These are phyloP conservation scores for Nematocida homosporus DNA, from an alignment of 371 early-diverging fungal genomes.

Conservation along the genomic window DNA sequence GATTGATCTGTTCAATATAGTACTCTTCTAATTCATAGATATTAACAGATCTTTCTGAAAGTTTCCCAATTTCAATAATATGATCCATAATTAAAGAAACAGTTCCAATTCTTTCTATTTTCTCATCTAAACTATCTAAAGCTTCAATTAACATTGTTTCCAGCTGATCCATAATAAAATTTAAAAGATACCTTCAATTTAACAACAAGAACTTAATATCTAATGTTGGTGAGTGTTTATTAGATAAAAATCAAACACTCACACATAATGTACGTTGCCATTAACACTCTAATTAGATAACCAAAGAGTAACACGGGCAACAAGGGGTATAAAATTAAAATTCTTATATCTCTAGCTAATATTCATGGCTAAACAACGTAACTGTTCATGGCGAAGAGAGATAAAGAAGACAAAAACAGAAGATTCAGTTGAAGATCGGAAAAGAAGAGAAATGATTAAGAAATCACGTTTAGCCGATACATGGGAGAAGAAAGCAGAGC, in stretches of 20 bases:
- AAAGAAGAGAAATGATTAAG: slow-evolving; percentile 19
- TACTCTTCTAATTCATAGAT: slow-evolving; percentile 17
- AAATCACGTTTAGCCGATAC: slow-evolving; percentile 38
- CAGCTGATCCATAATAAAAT: slow-evolving; percentile 2
- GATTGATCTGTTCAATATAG: slow-evolving; percentile 30
- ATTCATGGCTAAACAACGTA: slow-evolving; percentile 42
- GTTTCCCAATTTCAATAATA: slow-evolving; percentile 3
- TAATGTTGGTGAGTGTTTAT: too few relatives aligned
- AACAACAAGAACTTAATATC: too few relatives aligned
- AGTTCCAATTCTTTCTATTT: slow-evolving; percentile 18
- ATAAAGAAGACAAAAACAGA: slow-evolving; percentile 21
- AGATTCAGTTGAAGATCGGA: slow-evolving; percentile 34
- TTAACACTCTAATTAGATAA: slow-evolving; percentile 38
- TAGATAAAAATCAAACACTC: too few relatives aligned
- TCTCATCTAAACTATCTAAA: neutral
- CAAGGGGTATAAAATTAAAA: slow-evolving; percentile 38
- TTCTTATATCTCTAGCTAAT: slow-evolving; percentile 15
- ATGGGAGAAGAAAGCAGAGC: slow-evolving; percentile 26
- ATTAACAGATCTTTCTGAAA: neutral
- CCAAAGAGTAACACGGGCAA: slow-evolving; percentile 42
- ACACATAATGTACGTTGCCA: slow-evolving; percentile 42
- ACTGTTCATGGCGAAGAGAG: slow-evolving; percentile 32
- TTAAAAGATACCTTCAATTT: too few relatives aligned
- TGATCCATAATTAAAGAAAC: slow-evolving; percentile 11
- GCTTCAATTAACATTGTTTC: neutral